These are phyloP conservation scores for Lactuca saligna DNA, from an alignment of 129 eudicot species.

Conservation along the genomic window DNA sequence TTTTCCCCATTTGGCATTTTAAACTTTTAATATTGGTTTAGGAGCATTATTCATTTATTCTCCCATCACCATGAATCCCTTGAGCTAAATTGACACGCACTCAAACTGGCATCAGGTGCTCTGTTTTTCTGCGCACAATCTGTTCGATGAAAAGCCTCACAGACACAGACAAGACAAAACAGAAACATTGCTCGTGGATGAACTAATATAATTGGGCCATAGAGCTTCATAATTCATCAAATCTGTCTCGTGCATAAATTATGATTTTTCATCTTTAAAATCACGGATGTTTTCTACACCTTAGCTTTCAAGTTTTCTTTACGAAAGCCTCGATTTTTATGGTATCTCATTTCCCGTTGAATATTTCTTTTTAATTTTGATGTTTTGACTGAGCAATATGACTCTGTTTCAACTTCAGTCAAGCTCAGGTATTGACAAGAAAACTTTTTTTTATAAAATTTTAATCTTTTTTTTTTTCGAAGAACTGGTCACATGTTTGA, in stretches of 20 bases:
- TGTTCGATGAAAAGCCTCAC: constrained; percentile 18
- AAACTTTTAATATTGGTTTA: too few relatives aligned
- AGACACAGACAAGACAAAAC: constrained; percentile 2
- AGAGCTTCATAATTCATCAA: constrained; percentile 11
- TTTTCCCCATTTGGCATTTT: background rate
- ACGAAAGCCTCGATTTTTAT: constrained; percentile 5
- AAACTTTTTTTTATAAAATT: background rate
- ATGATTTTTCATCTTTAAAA: background rate
- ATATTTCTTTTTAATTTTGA: constrained; percentile 8
- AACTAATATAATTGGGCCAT: background rate
- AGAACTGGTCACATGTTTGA: constrained; percentile 60
- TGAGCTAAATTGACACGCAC: constrained; percentile 3
- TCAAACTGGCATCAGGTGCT: constrained; percentile 7
- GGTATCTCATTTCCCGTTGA: background rate
- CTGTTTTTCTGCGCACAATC: constrained; percentile 18
- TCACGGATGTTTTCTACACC: constrained; percentile 22
- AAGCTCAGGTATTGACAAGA: constrained; percentile 27
- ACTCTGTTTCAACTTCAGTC: constrained; percentile 29
- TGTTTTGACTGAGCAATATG: constrained; percentile 50
- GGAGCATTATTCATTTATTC: background rate
- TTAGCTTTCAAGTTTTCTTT: constrained; percentile 12
- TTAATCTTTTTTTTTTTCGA: constrained; percentile 13
- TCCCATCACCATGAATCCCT: background rate
- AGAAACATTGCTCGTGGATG: constrained; percentile 5
- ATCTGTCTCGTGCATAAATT: constrained; percentile 20